Percentiles rank a stretch among this genome's conserved stretches.
phyloP scores from a whole-genome alignment of 352 stramenopile species.

The Pythium rhizo-oryzae region DNA sequence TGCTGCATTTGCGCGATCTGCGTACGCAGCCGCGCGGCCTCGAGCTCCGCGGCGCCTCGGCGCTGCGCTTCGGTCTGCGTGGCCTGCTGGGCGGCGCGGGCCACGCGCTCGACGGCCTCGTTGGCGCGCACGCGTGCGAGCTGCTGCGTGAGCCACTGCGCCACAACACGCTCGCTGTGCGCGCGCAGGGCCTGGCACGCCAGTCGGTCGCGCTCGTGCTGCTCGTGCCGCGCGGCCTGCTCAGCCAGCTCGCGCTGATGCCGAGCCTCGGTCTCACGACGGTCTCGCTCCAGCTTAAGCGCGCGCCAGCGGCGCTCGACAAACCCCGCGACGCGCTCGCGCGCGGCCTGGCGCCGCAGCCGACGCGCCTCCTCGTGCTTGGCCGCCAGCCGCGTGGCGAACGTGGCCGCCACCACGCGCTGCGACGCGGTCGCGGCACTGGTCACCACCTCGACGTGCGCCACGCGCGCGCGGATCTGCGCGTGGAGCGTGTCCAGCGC shows the following conservation, averaged over 20 bases:
- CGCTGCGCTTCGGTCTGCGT: background rate
- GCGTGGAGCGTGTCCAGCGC: background rate
- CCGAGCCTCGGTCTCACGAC: constrained; percentile 18
- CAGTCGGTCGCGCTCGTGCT: background rate
- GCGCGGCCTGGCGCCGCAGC: constrained; percentile 41
- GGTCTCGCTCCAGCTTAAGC: constrained; percentile 28
- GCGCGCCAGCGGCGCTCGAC: constrained; percentile 30
- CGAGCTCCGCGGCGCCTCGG: background rate
- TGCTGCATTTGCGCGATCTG: constrained; percentile 16
- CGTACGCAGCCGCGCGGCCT: constrained; percentile 2
- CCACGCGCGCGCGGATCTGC: constrained; percentile 7
- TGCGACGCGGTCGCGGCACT: constrained; percentile 17
- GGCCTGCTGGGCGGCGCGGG: background rate
- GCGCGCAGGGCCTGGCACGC: constrained; percentile 19
- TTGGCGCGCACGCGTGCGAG: constrained; percentile 3
- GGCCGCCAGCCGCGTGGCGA: constrained; percentile 25
- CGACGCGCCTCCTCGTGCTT: constrained; percentile 41
- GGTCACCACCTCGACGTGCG: background rate
- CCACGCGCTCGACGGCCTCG: background rate
- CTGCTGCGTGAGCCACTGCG: no score
- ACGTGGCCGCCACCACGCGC: constrained; percentile 12
- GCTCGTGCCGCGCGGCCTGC: constrained; percentile 13
- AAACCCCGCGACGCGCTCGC: constrained; percentile 27
- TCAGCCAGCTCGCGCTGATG: background rate
- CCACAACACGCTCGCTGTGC: constrained; percentile 36